Conservation (phyloP, 768 basidiomycete species). For the Trametopsis cervina region DNA sequence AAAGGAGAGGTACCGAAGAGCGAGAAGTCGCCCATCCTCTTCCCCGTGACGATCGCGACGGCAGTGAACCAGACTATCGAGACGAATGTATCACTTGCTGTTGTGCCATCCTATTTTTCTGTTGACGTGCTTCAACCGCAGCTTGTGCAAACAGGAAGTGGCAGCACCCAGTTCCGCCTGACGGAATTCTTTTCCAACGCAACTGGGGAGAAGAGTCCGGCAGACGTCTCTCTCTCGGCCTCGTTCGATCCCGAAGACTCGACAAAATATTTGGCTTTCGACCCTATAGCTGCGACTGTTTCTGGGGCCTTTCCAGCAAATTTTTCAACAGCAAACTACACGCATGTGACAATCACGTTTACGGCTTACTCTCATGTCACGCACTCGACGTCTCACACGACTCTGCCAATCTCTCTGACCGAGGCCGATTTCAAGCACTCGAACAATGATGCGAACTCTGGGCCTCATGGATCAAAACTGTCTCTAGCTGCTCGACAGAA, state of each 20-base stretch:
- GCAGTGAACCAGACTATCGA: slow-evolving; percentile 61
- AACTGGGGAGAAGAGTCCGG: slow-evolving; percentile 26
- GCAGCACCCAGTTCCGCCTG: slow-evolving; percentile 47
- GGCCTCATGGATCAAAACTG: slow-evolving; percentile 13
- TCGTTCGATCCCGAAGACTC: slow-evolving; percentile 46
- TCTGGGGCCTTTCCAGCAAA: slow-evolving; percentile 49
- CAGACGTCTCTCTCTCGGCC: slow-evolving; percentile 47
- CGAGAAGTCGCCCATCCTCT: slow-evolving; percentile 25
- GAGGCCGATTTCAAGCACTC: slow-evolving; percentile 33
- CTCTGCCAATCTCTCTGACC: slow-evolving; percentile 43
- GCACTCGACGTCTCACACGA: slow-evolving; percentile 67
- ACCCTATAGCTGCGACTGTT: slow-evolving; percentile 37
- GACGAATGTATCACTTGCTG: slow-evolving; percentile 55
- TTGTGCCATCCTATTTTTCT: slow-evolving; percentile 72
- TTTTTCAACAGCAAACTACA: slow-evolving; percentile 23
- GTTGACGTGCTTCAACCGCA: slow-evolving; percentile 48
- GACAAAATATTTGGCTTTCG: slow-evolving; percentile 46
- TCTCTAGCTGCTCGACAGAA: slow-evolving; percentile 38
- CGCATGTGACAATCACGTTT: slow-evolving; percentile 47
- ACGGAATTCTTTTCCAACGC: slow-evolving; percentile 48
- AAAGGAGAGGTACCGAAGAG: slow-evolving; percentile 54
- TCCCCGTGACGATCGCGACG: slow-evolving; percentile 60
- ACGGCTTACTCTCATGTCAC: slow-evolving; percentile 61
- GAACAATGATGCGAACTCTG: slow-evolving; percentile 10
- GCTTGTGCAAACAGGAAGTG: slow-evolving; percentile 43